Conservation (phyloP, 2,329 filamentous ascomycete genomes). For the Penicillium sp. region DNA sequence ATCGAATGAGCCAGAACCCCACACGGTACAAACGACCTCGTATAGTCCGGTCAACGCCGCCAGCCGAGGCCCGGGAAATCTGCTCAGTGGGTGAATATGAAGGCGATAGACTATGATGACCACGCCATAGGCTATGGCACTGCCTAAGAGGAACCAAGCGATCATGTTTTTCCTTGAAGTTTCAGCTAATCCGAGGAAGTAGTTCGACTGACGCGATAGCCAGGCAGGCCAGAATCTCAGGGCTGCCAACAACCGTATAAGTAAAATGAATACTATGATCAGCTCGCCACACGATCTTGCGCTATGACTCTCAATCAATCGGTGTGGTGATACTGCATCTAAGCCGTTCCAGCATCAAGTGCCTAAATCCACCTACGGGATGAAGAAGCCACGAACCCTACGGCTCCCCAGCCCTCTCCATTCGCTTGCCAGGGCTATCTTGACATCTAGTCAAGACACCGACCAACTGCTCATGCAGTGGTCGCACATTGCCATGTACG, state of each 20-base stretch:
- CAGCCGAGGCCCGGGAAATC: slow-evolving; percentile 23
- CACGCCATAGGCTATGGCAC: slow-evolving; percentile 22
- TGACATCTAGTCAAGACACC: slow-evolving; percentile 1
- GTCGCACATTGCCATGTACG: slow-evolving; percentile 2
- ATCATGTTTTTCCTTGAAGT: slow-evolving; percentile 14
- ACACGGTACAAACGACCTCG: slow-evolving; percentile 23
- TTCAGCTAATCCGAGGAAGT: background rate
- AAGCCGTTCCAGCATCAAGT: background rate
- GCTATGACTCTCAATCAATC: background rate
- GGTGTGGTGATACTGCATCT: slow-evolving; percentile 14
- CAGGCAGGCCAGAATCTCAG: background rate
- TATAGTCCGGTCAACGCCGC: slow-evolving; percentile 26
- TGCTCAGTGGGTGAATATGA: slow-evolving; percentile 24
- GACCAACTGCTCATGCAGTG: slow-evolving; percentile 5
- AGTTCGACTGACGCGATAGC: background rate
- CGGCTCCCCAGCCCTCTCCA: background rate
- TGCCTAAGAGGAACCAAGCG: slow-evolving; percentile 24
- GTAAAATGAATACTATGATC: background rate
- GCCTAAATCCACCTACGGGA: background rate
- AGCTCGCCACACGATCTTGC: background rate
- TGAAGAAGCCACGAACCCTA: background rate
- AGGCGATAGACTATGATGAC: slow-evolving; percentile 26
- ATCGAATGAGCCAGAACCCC: slow-evolving; percentile 19
- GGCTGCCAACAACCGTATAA: background rate
- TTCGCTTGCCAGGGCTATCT: background rate